Base-by-base conservation (phyloP, 257 asterid genomes). In the Anisodus tanguticus region DNA sequence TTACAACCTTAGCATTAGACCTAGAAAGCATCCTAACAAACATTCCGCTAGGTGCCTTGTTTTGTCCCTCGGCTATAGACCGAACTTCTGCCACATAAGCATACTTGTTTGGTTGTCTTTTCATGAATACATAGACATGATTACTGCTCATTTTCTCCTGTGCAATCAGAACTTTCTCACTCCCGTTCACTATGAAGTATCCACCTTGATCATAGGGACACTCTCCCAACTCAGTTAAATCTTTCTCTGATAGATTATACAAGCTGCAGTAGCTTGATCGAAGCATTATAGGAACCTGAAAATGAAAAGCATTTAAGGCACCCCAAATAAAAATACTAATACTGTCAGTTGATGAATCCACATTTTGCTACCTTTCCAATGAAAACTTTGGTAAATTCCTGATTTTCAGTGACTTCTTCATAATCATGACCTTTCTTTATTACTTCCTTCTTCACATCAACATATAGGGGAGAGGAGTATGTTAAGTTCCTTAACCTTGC, bases 91-190 rank as follows among this genome's bases (percentile, higher is more conserved):
- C 98, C 85, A 92, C 97, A 74, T 88, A 97, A 35, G 98, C 97
- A 93, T 97, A 97, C 92, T 97, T 97, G 93, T 97, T 97, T 43
- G 99, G 99, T 83, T 97, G 98, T 91, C 98, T 92, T 92, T 93
- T 97, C 87, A 95, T 97, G 77, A 95, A 97, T 22, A 97, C 99
- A 78, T 97, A 97, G 19, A 97, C 99, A 81, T 97, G 99, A 90
- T 97, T 97, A 57, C 97, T 97, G 89, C 98, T 97, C 99, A 97
- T 97, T 89, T 97, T 97, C 90, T 97, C 99, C 92, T 97, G 99
- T 79, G 99, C 99, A 88, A 97, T 95, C 71, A 97, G 90, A 60
- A 97, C 99, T 90, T 97, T 97, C 79, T 97, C 99, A 93, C 99
- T 97, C 80, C 99, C 98, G 47, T 97, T 97, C 69, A 97, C 93